Evolutionary conservation across 371 early-diverging fungal genomes (phyloP).

Genomic region (Circinella umbellata): DNA sequence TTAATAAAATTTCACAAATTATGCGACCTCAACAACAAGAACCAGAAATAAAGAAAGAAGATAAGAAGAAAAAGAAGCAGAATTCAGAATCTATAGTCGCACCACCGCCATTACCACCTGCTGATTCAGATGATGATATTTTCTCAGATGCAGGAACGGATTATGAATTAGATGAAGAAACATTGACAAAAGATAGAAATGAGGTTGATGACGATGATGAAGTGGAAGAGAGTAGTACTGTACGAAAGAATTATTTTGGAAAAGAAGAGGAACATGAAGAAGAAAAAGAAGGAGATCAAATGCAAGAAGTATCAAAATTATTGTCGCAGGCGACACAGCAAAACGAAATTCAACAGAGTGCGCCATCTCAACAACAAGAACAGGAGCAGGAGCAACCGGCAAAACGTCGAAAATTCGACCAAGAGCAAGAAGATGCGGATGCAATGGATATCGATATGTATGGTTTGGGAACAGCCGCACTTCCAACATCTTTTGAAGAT

Average conservation of each 20-base stretch:
- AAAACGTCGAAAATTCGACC: constrained; percentile 18
- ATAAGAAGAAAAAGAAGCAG: constrained; percentile 1
- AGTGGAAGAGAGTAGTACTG: no score
- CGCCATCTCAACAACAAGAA: not conserved
- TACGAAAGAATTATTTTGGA: constrained; percentile 28
- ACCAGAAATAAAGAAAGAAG: constrained; percentile 29
- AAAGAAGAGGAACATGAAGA: constrained; percentile 26
- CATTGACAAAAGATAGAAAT: constrained; percentile 3
- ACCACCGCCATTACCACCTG: constrained; percentile 16
- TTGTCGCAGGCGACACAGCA: constrained; percentile 18
- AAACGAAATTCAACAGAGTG: no score
- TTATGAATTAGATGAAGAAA: constrained; percentile 62
- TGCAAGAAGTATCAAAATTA: constrained; percentile 16
- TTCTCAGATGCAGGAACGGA: constrained; percentile 88
- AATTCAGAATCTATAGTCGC: constrained; percentile 23
- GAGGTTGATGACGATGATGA: not conserved
- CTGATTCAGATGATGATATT: constrained; percentile 73
- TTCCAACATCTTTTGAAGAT: constrained; percentile 55
- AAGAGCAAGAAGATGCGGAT: constrained; percentile 36
- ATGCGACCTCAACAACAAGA: constrained; percentile 50
- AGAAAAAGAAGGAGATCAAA: constrained; percentile 21
- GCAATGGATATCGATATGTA: constrained; percentile 54
- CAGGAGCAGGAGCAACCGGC: not conserved
- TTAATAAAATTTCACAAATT: constrained; percentile 75
- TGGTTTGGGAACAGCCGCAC: constrained; percentile 44